These are phyloP conservation scores for Typha latifolia DNA, from an alignment of 176 grass and related monocot species.

Conservation along the genomic window DNA sequence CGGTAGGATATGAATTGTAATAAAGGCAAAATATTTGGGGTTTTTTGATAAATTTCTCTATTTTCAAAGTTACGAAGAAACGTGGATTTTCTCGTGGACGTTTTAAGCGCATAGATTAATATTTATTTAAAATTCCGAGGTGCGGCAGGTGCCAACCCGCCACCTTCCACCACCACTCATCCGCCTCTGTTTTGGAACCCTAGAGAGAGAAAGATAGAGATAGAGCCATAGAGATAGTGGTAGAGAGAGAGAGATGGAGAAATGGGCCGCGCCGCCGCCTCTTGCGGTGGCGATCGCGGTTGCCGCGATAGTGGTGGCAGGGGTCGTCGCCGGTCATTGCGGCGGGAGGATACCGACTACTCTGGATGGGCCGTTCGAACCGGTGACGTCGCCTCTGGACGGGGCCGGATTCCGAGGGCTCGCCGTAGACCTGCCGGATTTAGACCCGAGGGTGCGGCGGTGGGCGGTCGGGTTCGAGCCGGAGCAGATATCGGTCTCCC, in stretches of 20 bases:
- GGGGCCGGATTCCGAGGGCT: constrained; percentile 24
- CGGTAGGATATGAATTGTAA: too few relatives aligned
- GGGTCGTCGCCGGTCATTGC: not conserved
- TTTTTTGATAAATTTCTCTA: too few relatives aligned
- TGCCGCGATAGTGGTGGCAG: not conserved
- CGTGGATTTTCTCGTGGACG: too few relatives aligned
- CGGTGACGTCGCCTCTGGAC: constrained; percentile 45
- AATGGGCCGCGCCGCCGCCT: not conserved
- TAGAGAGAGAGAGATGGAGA: not conserved
- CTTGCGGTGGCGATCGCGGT: not conserved
- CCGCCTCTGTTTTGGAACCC: not conserved
- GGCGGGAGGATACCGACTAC: constrained; percentile 33
- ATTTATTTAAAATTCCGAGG: too few relatives aligned
- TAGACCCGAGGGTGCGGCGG: constrained; percentile 51
- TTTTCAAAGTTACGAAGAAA: too few relatives aligned
- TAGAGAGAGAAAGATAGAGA: not conserved
- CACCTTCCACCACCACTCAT: not conserved
- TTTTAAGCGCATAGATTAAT: too few relatives aligned
- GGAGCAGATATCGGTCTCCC: constrained; percentile 80
- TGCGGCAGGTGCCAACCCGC: too few relatives aligned
- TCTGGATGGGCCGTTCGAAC: constrained; percentile 36
- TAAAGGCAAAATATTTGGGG: too few relatives aligned
- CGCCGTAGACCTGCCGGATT: constrained; percentile 62
- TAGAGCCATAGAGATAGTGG: not conserved
- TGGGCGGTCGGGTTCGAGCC: constrained; percentile 40